Base-by-base conservation (phyloP, 2,329 filamentous ascomycete genomes). In the Nemania diffusa region DNA sequence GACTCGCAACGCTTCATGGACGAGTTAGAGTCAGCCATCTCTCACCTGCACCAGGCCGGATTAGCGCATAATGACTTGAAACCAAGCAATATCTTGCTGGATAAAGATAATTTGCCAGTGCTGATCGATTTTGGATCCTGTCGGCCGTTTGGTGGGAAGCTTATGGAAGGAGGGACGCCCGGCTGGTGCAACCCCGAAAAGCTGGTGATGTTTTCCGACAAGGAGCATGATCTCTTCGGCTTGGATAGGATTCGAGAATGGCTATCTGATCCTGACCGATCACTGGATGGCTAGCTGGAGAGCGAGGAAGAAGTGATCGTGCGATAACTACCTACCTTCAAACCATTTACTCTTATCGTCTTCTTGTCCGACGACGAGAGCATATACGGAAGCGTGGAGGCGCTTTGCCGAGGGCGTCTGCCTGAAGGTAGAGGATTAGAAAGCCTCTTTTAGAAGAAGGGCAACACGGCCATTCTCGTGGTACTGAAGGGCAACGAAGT, bases 51-150 rank as follows among this genome's bases (percentile, higher is more conserved):
- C 27, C 42, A 29, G 48, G 51, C 53, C 9, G 62, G 64, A 34
- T 52, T 71, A n/a, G 69, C 69, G 52, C 69, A 69, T 34, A 69
- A 69, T 24, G 64, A 71, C 55, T 48, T 71, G 50, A 71, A 69
- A 42, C 69, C 69, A 20, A 65, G 61, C 42, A 69, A 69, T 59
- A 66, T 69, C 42, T 37, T 69, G 24, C 53, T 71, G 46, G 64
- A 65, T 52, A 50, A 60, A 50, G 64, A 69, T 53, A 56, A 65
- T 32, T 57, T 67, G 67, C 69, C 69, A 37, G 52, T 71, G 22
- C 40, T 71, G 37, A 65, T 71, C 57, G 69, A 71, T 55, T 69
- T 67, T 53, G 64, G 61, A 50, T 69, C 64, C 37, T 71, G 69
- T 40, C 67, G 62, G 29, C 69, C 69, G 50, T 67, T 67, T 57